Conservation (phyloP, 2,329 filamentous ascomycete genomes). For the Hypomyces perniciosus region DNA sequence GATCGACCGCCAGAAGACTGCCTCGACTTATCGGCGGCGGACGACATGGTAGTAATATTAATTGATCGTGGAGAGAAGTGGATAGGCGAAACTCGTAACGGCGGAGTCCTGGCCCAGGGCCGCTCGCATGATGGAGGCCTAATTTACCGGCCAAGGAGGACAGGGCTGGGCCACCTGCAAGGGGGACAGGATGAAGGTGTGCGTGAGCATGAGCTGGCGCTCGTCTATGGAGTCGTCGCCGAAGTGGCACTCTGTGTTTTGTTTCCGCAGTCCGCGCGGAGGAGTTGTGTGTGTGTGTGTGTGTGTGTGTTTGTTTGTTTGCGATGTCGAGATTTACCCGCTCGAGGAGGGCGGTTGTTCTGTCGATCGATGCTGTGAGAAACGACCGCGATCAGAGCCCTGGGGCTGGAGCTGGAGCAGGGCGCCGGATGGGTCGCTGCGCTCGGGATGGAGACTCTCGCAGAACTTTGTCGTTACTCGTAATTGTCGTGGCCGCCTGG, state of each 20-base stretch:
- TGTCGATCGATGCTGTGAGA: not conserved
- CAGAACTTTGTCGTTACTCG: too few relatives aligned
- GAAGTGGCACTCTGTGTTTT: not conserved
- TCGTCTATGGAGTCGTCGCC: not conserved
- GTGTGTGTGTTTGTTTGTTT: not conserved
- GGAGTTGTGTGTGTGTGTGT: too few relatives aligned
- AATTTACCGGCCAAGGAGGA: constrained; percentile 12
- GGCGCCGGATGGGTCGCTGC: too few relatives aligned
- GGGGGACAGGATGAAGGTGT: not conserved
- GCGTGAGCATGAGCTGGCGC: not conserved
- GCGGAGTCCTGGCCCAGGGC: constrained; percentile 31
- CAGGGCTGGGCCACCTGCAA: constrained; percentile 11
- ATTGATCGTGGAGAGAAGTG: constrained; percentile 12
- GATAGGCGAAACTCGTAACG: constrained; percentile 28
- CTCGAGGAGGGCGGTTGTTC: not conserved
- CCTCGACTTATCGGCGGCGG: constrained; percentile 70
- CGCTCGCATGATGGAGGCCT: constrained; percentile 34
- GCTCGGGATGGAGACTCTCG: too few relatives aligned
- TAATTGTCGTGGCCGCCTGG: too few relatives aligned
- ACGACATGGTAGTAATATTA: constrained; percentile 41
- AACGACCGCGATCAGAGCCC: too few relatives aligned
- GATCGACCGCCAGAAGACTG: constrained; percentile 71
- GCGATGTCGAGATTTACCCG: not conserved
- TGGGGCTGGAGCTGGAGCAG: too few relatives aligned
- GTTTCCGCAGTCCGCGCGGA: too few relatives aligned